Base-by-base conservation (phyloP, 2,329 filamentous ascomycete genomes). In the Ceratocystis diversiconidia region DNA sequence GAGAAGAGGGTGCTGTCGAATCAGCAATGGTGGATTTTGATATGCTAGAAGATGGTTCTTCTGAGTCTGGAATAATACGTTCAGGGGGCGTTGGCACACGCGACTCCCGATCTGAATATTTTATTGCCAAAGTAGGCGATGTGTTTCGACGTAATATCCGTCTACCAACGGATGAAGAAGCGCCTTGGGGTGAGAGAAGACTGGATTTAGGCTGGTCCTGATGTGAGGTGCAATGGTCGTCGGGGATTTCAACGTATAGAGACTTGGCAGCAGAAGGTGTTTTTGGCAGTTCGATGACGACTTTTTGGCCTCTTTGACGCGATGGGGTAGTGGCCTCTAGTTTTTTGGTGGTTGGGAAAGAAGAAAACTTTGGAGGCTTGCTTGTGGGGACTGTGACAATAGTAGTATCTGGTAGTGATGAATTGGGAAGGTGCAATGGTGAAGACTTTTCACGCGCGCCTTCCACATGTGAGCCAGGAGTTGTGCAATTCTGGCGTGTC, bases 31-130 rank as follows among this genome's bases (percentile, higher is more conserved):
- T 62, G 5, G 32, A 59, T 22, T 59, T 63, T 17, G 46, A 25
- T 5, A 32, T n/a, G 44, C 60, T 63, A 30, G 65, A 64, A n/a
- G 50, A 59, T 25, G 59, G 55, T 19, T 73, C 72, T 65, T 74
- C 71, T 1, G 73, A 73, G 66, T 73, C 72, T 36, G 71, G 71
- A 22, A 74, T 68, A 6, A 70, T 60, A 2, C 30, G 62, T 41
- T 28, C 32, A 3, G 50, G 36, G 17, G 44, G 36, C 10, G 25
- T 36, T 36, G 32, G 44, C 25, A 22, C 46, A 1, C 19, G 17
- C n/a, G 22, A 28, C 8, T 48, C 63, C 10, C 7, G 10, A 25
- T 3, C n/a, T 36, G 28, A 41, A 41, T 41, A 15, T 41, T 10
- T 15, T 41, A 12, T 12, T 41, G 36, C 10, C 36, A 41, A 15